Percentiles rank a stretch among this genome's conserved stretches.
Conservation (phyloP, 306 rosid species). For the Trifolium fragiferum region DNA sequence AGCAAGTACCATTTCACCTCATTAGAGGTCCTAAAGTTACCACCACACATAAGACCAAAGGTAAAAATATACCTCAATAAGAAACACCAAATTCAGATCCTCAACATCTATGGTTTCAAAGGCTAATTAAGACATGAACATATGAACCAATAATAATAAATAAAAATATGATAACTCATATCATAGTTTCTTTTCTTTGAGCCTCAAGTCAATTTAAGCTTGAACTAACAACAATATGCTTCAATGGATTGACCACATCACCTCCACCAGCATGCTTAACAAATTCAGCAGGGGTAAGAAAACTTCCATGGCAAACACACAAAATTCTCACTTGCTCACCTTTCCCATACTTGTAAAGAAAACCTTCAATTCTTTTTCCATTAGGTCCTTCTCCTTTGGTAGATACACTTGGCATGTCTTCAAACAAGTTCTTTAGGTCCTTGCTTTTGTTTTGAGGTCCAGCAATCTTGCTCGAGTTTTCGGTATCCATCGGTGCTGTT, state of each 20-base stretch:
- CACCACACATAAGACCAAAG: neutral
- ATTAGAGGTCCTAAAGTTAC: neutral
- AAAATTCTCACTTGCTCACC: constrained; percentile 80
- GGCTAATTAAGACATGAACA: constrained; percentile 10
- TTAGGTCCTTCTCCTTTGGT: constrained; percentile 65
- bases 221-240: constrained; percentile 73
- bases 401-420: constrained; percentile 75
- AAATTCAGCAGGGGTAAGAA: constrained; percentile 76
- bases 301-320: constrained; percentile 81
- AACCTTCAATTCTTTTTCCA: constrained; percentile 72
- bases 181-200: neutral
- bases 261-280: constrained; percentile 80
- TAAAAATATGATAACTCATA: constrained; percentile 16
- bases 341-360: constrained; percentile 74
- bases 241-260: constrained; percentile 65
- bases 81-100: neutral
- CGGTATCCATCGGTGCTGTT: constrained; percentile 35
- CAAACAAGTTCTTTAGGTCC: constrained; percentile 54
- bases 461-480: constrained; percentile 26
- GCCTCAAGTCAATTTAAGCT: constrained; percentile 20
- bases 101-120: neutral
- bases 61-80: neutral
- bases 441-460: constrained; percentile 38
- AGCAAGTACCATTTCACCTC: neutral
- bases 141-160: neutral